These are phyloP conservation scores for Boletellus ananiceps DNA, from an alignment of 768 basidiomycete species.

Conservation along the genomic window DNA sequence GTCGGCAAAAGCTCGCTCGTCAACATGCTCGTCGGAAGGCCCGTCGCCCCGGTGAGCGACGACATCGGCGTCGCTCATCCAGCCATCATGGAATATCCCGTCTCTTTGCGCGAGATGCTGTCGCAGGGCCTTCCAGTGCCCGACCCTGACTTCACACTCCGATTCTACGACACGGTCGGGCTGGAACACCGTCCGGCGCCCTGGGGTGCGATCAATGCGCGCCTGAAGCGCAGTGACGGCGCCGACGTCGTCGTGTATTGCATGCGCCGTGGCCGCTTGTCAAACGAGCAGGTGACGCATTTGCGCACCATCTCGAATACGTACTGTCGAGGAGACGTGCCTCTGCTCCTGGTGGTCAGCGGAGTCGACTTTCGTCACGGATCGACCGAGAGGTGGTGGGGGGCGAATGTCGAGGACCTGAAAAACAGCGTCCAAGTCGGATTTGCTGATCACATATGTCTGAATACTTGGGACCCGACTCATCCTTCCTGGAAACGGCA, in stretches of 20 bases:
- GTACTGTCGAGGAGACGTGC: constrained; percentile 8
- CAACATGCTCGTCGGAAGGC: constrained; percentile 32
- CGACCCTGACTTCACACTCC: constrained; percentile 3
- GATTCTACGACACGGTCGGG: constrained; percentile 18
- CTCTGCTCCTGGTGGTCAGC: constrained; percentile 18
- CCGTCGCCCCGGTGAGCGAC: constrained; percentile 26
- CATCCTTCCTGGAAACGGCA: constrained; percentile 21
- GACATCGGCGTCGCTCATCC: constrained; percentile 12
- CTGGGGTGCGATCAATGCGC: constrained; percentile 9
- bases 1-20: constrained; percentile 38
- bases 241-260: constrained; percentile 33
- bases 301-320: constrained; percentile 27
- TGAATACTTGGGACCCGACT: constrained; percentile 10
- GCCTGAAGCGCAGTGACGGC: constrained; percentile 12
- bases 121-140: not conserved
- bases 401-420: constrained; percentile 11
- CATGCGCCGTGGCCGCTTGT: constrained; percentile 35
- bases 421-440: constrained; percentile 1
- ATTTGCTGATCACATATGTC: constrained; percentile 17
- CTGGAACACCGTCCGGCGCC: constrained; percentile 16
- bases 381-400: constrained; percentile 20
- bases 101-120: constrained; percentile 1
- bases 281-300: constrained; percentile 27
- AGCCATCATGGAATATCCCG: constrained; percentile 11
- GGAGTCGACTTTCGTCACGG: constrained; percentile 14